Conservation (phyloP, 2,329 filamentous ascomycete genomes). For the Zalaria obscura region DNA sequence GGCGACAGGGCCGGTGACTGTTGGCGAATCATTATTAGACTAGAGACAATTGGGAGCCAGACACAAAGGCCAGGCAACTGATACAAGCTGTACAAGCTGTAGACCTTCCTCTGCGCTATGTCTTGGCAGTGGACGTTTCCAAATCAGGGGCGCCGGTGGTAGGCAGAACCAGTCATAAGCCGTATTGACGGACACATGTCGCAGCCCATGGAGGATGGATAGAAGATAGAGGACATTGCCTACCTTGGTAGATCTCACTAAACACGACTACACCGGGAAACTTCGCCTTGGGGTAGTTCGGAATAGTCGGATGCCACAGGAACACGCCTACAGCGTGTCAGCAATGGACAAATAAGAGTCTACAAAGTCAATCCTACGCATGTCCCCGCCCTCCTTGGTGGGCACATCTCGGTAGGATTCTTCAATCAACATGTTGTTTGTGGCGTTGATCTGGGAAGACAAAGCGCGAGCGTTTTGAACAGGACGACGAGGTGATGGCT, state of each 20-base stretch:
- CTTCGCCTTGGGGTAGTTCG: constrained; percentile 75
- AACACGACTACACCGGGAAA: constrained; percentile 84
- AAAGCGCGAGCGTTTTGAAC: too few relatives aligned
- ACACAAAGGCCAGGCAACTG: too few relatives aligned
- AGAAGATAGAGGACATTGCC: background rate
- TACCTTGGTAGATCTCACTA: constrained; percentile 92
- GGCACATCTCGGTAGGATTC: constrained; percentile 46
- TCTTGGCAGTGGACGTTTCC: too few relatives aligned
- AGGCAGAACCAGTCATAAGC: too few relatives aligned
- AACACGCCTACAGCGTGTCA: constrained; percentile 53
- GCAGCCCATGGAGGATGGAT: too few relatives aligned
- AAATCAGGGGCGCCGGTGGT: too few relatives aligned
- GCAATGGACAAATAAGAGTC: background rate
- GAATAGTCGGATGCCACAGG: constrained; percentile 72
- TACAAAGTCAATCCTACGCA: constrained; percentile 31
- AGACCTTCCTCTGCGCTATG: too few relatives aligned
- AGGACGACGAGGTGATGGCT: background rate
- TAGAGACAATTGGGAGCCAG: too few relatives aligned
- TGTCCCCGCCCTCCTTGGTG: constrained; percentile 44
- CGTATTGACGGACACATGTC: too few relatives aligned
- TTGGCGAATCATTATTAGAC: constrained; percentile 2
- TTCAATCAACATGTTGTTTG: constrained; percentile 41
- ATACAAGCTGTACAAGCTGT: too few relatives aligned
- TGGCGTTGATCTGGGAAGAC: background rate
- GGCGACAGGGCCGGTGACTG: constrained; percentile 79